These are phyloP conservation scores for Schizothecium vesticola DNA, from an alignment of 495 filamentous ascomycete species.

Conservation along the genomic window DNA sequence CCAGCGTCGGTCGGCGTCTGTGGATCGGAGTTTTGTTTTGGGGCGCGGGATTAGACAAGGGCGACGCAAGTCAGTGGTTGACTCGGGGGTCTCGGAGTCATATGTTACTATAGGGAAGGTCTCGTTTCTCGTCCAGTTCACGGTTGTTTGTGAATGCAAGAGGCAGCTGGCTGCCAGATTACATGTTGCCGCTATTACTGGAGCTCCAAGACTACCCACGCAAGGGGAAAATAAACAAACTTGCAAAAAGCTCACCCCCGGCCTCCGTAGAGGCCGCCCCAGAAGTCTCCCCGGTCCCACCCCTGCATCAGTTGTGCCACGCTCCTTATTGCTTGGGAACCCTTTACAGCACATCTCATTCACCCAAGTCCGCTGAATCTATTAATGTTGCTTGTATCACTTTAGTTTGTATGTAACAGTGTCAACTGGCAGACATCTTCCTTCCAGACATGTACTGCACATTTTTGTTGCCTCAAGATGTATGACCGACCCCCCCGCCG, in stretches of 20 bases:
- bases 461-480: background rate
- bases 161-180: background rate
- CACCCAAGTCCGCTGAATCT: background rate
- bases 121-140: background rate
- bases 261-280: no score
- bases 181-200: background rate
- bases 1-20: background rate
- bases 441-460: background rate
- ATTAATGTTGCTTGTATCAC: background rate
- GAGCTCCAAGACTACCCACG: background rate
- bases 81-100: no score
- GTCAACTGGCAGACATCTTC: background rate
- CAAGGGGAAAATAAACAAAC: no score
- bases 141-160: background rate
- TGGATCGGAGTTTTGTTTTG: background rate
- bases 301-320: no score
- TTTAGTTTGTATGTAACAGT: background rate
- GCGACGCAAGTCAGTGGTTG: background rate
- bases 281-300: no score
- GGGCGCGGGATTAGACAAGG: background rate
- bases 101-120: background rate
- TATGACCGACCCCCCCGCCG: background rate
- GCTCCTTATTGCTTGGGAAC: no score
- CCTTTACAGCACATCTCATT: background rate
- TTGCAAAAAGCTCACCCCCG: no score